These are phyloP conservation scores for Tolypocladium tundrense DNA, from an alignment of 2,329 filamentous ascomycete species.

Conservation along the genomic window DNA sequence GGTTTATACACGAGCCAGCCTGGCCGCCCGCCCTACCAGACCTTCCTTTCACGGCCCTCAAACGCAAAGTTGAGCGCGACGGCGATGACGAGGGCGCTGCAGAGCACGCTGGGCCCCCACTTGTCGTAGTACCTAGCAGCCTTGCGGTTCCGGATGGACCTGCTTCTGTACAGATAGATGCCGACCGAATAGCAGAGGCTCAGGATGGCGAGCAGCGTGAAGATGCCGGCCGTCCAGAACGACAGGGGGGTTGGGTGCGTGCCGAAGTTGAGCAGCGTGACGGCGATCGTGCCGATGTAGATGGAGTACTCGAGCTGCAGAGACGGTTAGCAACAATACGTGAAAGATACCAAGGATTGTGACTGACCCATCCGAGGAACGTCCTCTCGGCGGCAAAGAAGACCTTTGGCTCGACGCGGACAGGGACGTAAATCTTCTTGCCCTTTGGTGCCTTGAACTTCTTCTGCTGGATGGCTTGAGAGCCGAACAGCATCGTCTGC, in stretches of 20 bases:
- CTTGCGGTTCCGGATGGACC: constrained; percentile 70
- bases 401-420: constrained; percentile 94
- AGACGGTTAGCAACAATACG: constrained; percentile 9
- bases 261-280: constrained; percentile 75
- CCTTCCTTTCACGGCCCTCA: constrained; percentile 51
- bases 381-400: constrained; percentile 95
- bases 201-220: constrained; percentile 70
- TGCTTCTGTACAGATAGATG: constrained; percentile 81
- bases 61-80: constrained; percentile 73
- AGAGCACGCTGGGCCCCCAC: constrained; percentile 72
- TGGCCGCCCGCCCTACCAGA: constrained; percentile 31
- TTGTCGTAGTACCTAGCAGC: constrained; percentile 90
- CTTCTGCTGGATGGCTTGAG: constrained; percentile 43
- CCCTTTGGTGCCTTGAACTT: constrained; percentile 66
- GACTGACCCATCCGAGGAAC: constrained; percentile 79
- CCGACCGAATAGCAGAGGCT: constrained; percentile 74
- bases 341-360: not conserved
- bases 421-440: constrained; percentile 90
- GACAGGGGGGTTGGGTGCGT: constrained; percentile 43
- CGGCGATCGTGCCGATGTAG: constrained; percentile 80
- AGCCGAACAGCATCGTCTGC: constrained; percentile 41
- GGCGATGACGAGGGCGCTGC: constrained; percentile 60
- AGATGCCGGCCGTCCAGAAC: constrained; percentile 62
- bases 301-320: constrained; percentile 84
- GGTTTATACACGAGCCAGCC: not conserved